Evolutionary conservation across 805 yeast species (phyloP), one percentile per base, ranked within the genome.

Genomic region (Pichia sporocuriosa): DNA sequence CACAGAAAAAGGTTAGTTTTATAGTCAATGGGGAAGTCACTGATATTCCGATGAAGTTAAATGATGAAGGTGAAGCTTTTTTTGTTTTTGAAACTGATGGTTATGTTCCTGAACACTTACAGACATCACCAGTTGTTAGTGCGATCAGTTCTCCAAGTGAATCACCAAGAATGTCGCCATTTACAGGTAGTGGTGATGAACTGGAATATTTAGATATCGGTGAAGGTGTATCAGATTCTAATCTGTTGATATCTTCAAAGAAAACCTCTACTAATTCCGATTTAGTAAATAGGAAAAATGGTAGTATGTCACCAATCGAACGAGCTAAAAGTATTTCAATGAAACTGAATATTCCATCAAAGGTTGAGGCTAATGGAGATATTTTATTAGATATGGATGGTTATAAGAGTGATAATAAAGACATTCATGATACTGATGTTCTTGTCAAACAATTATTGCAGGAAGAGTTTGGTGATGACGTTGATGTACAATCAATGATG

Each of bases 11-110:
- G 59, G 95, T 90, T 40, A 94, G 84, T 43, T 81, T 93, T 49
- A 73, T 77, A 32, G 94, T 93, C 30, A 93, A 93, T 63, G 97
- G 83, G 28, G 73, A 73, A 45, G 70, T 78, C 35, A 83, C 94
- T 0, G 81, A 85, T 51, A 66, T 90, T 36, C 96, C 96, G 8
- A 93, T 93, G 97, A 93, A 93, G 61, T 67, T 93, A 34, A 95
- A 96, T 13, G 98, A 93, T 46, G 96, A 94, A 7, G 98, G 98
- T 12, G 98, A 93, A 62, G 98, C 97, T 0, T 88, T 88, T 59
- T 93, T 93, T 57, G 97, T 93, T 32, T 90, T 93, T 65, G 96
- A 88, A 55, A 84, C 96, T 1, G 75, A 72, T 32, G 72, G 72
- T 34, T 73, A 75, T 45, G 80, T 93, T 20, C 95, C 96, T 1